A percentile compares a stretch with the other conserved stretches of the same genome.
These are phyloP conservation scores for Phytophthora cryptogea DNA, from an alignment of 352 stramenopile species.

Conservation along the genomic window DNA sequence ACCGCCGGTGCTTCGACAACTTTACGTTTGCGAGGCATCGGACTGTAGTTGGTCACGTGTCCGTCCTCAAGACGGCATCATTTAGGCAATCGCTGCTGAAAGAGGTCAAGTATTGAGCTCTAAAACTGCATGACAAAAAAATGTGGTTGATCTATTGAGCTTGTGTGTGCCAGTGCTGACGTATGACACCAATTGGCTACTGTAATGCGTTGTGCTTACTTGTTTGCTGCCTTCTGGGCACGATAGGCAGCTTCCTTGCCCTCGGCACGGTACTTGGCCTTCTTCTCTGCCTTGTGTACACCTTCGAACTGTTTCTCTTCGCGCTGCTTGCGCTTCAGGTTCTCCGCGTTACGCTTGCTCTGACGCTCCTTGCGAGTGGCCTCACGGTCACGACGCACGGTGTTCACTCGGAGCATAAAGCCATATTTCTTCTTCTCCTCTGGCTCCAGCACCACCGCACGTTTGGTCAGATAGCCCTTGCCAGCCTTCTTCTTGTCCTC, in stretches of 20 bases:
- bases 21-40: too few species aligned
- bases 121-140: not conserved
- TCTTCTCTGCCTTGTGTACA: conserved; percentile 84
- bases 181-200: conserved; percentile 8
- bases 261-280: conserved; percentile 84
- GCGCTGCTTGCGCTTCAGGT: conserved; percentile 92
- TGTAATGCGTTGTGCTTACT: conserved; percentile 13
- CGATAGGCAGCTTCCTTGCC: conserved; percentile 75
- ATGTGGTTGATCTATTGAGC: conserved; percentile 22
- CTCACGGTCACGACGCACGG: conserved; percentile 96
- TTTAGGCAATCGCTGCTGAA: too few species aligned
- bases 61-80: too few species aligned
- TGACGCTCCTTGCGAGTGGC: conserved; percentile 94
- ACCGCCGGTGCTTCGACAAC: too few species aligned
- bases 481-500: conserved; percentile 85
- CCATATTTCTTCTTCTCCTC: conserved; percentile 97
- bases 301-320: conserved; percentile 91
- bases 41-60: too few species aligned
- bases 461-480: conserved; percentile 89
- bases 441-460: conserved; percentile 94
- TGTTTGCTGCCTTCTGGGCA: conserved; percentile 49
- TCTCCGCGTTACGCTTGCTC: conserved; percentile 78
- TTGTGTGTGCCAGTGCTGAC: not conserved
- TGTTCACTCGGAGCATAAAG: conserved; percentile 98
- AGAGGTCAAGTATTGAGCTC: too few species aligned